Conservation (phyloP, 2,329 filamentous ascomycete genomes). For the Magnaporthiopsis incrustans region DNA sequence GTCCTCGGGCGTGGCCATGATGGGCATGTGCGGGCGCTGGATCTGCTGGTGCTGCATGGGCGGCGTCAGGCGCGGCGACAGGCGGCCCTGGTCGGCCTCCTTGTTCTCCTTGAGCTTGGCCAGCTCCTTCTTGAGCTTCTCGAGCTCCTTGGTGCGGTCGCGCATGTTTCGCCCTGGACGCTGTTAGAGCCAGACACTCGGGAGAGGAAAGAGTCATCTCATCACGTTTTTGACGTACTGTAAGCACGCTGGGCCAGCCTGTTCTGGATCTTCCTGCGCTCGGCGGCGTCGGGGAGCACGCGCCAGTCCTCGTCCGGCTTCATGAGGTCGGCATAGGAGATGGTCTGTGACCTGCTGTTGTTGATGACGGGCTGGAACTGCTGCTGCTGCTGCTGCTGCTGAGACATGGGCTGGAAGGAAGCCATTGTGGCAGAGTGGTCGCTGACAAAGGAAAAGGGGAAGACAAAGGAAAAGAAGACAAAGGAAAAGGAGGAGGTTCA, state of each 20-base stretch:
- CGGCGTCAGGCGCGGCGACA: constrained; percentile 3
- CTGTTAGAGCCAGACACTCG: not conserved
- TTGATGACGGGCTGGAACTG: not conserved
- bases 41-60: not conserved
- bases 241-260: constrained; percentile 9
- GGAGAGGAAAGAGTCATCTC: too few species aligned
- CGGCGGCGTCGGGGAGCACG: constrained; percentile 7
- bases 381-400: not conserved
- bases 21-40: constrained; percentile 2
- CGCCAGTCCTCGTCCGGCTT: constrained; percentile 9
- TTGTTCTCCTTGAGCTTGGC: constrained; percentile 7
- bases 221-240: constrained; percentile 3
- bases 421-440: not conserved
- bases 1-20: constrained; percentile 5
- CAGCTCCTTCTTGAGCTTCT: constrained; percentile 9
- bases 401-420: constrained; percentile 3
- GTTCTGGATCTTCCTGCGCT: constrained; percentile 9
- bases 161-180: constrained; percentile 8
- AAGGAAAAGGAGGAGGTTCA: not conserved
- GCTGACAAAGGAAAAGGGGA: not conserved
- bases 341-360: constrained; percentile 6
- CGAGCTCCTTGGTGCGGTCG: constrained; percentile 9
- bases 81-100: not conserved
- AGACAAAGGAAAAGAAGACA: constrained; percentile 3
- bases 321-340: constrained; percentile 8